Base-by-base conservation (phyloP, 2,329 filamentous ascomycete genomes). In the Monosporascus sp. region DNA sequence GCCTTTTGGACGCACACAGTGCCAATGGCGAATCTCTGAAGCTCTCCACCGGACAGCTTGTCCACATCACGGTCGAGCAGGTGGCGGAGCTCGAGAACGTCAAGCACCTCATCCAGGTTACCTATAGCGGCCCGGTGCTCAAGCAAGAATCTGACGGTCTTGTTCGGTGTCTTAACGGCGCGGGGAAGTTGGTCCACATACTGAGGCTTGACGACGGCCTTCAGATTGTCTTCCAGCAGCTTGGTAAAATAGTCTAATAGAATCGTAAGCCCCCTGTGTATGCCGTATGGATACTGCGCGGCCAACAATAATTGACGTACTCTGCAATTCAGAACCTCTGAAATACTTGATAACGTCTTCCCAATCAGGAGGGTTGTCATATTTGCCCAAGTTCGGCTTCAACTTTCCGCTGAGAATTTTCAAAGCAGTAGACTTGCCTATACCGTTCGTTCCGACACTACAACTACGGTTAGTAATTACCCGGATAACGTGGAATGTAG, bases 341-440 rank as follows among this genome's bases (percentile, higher is more conserved):
- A 97, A 99, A 74, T 99, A 88, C 78, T 94, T 96, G 76, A 99
- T 84, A 56, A 99, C 95, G 75, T 97, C 94, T 76, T 97, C 92
- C 94, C 95, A 99, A 73, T 99, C 94, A 16, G 94, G 95, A 8
- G 94, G 93, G 74, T 97, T 95, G 63, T 97, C 92, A 71, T 89
- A 96, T 69, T 88, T 84, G 61, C 95, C 94, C 75, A 99, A 74
- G 73, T 99, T 99, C 56, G 94, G 94, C 84, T 99, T 99, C 67
- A 99, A 82, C 78, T 97, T 99, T 70, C 94, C 94, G 68, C 91
- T 96, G 66, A 99, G 85, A 72, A 99, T 97, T 81, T 99, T 99
- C 73, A 99, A 79, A 8, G 94, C 95, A n/a, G 94, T 99, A 78
- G 91, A 97, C 85, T 99, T 99, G 75, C 94, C 94, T 67, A 97